A percentile compares a stretch with the other conserved stretches of the same genome.
Evolutionary conservation across 345 rosid genomes (phyloP).

Genomic region (Boechera divaricarpa): DNA sequence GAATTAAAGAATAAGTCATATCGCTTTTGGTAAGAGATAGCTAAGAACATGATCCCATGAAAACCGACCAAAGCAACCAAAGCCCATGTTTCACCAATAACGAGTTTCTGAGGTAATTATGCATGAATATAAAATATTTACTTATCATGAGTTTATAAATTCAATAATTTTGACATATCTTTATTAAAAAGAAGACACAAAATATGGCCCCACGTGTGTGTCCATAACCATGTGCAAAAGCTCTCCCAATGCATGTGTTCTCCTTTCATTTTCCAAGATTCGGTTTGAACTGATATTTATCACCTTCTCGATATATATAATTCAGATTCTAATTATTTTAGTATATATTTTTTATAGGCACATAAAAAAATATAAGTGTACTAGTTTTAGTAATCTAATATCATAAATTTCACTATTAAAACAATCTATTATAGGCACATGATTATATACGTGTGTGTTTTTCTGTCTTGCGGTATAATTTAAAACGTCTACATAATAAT

Average conservation of each 20-base stretch:
- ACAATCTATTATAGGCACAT: slow-evolving; percentile 19
- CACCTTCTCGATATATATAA: neutral
- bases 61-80: slow-evolving; percentile 29
- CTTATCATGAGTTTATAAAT: slow-evolving; percentile 23
- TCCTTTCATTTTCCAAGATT: slow-evolving; percentile 33
- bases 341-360: neutral
- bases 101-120: slow-evolving; percentile 13
- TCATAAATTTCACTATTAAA: neutral
- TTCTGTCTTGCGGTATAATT: neutral
- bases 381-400: neutral
- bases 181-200: neutral
- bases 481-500: neutral
- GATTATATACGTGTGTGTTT: neutral
- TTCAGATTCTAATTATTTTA: neutral
- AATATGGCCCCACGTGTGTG: slow-evolving; percentile 39
- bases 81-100: slow-evolving; percentile 26
- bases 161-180: slow-evolving; percentile 11
- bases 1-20: neutral
- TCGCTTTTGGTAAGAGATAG: slow-evolving; percentile 8
- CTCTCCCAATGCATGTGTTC: slow-evolving; percentile 31
- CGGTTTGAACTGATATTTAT: neutral
- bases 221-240: slow-evolving; percentile 42
- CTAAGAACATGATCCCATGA: slow-evolving; percentile 16
- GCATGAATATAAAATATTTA: neutral
- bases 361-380: neutral